Base-by-base conservation (phyloP, 1,139 yeast species). In the Casaregolazyma lundiana region DNA sequence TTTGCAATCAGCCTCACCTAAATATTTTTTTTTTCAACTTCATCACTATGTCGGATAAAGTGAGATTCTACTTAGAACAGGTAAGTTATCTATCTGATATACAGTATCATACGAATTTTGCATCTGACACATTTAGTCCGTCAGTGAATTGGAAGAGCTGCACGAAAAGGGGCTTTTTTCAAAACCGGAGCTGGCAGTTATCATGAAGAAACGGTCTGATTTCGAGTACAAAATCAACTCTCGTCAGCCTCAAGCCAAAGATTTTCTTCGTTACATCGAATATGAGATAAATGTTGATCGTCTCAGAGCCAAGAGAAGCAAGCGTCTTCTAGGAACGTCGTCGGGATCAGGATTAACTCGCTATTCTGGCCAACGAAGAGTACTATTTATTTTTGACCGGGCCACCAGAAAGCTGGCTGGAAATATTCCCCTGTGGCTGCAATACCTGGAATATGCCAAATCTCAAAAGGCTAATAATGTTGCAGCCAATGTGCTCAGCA, bases 141-240 rank as follows among this genome's bases (percentile, higher is more conserved):
- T 92, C 60, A 96, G 96, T 0, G 99, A 94, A 67, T 75, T 94
- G 50, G 92, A 89, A 60, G 98, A 92, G 62, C 76, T 94, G 42
- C 81, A 84, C 52, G 78, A 77, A 51, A 84, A 87, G 61, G 92
- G 90, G 1, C 71, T 94, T 15, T 94, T 92, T 64, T 55, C 64
- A 34, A 65, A 64, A 59, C 77, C 78, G 59, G 98, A 94, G 65
- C 80, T 89, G 56, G 81, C 84, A 44, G 76, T 79, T 72, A 84
- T 94, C 51, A 88, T 92, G 90, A 81, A 92, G 68, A 80, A 89
- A 63, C 78, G 98, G 68, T 90, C 97, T 0, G 97, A 90, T 66
- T 92, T 89, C 59, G 99, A 94, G 67, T 96, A 92, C 65, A 71
- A 96, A 52, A 78, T 94, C 47, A 79, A 80, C 44, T 89, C 95